Evolutionary conservation across 176 grass and related monocot species (phyloP).

Genomic region (Hordeum marinum): DNA sequence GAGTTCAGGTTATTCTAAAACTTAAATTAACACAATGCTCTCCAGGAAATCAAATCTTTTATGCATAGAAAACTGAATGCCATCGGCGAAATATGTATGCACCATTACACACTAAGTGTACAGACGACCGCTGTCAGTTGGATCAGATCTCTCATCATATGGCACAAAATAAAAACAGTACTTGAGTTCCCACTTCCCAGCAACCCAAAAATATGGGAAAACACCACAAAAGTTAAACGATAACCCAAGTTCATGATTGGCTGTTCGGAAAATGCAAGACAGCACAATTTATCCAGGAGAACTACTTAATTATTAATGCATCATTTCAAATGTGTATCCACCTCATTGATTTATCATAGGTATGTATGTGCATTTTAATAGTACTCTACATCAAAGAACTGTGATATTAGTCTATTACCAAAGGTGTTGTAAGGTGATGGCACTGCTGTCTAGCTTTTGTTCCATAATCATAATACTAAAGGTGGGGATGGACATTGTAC

Average conservation of each 20-base stretch:
- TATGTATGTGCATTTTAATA: neutral
- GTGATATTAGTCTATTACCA: neutral
- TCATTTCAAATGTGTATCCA: neutral
- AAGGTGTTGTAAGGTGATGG: neutral
- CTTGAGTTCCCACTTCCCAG: neutral
- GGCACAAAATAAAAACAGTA: slow-evolving; percentile 18
- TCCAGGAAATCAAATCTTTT: neutral
- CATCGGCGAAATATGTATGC: slow-evolving; percentile 65
- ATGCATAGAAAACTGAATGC: neutral
- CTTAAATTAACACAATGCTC: neutral
- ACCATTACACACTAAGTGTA: slow-evolving; percentile 64
- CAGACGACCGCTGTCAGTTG: slow-evolving; percentile 61
- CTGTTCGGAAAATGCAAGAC: too few species aligned
- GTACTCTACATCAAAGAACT: neutral
- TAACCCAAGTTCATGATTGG: neutral
- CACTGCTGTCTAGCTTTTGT: neutral
- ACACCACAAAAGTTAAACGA: neutral
- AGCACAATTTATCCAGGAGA: too few species aligned
- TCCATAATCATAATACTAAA: neutral
- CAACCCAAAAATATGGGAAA: neutral
- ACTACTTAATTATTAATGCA: neutral
- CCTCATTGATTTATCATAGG: neutral
- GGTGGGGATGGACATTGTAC: neutral
- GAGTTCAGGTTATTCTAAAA: neutral
- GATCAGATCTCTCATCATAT: slow-evolving; percentile 57